Evolutionary conservation across 768 basidiomycete species (phyloP).

Genomic region (Calocera viscosa): DNA sequence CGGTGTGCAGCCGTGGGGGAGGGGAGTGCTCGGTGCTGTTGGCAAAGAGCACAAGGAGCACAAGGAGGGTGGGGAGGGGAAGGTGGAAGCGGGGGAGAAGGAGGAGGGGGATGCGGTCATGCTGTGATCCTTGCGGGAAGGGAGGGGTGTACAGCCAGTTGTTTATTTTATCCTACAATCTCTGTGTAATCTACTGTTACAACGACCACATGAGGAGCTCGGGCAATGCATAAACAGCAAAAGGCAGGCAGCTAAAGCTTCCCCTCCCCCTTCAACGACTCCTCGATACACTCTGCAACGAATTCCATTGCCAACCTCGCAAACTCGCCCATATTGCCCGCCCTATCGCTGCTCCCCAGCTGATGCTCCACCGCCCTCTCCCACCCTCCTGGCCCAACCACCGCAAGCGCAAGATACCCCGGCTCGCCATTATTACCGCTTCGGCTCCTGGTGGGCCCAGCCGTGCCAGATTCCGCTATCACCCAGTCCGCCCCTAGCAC

Average conservation of each 20-base stretch:
- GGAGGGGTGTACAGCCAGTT: background rate
- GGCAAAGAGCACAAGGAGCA: background rate
- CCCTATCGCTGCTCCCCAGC: background rate
- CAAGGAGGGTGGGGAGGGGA: background rate
- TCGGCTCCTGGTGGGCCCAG: conserved; percentile 12
- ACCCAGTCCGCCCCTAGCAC: conserved; percentile 10
- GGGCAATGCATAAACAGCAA: no score
- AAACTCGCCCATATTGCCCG: conserved; percentile 11
- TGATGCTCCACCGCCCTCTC: conserved; percentile 1
- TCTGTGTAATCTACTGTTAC: no score
- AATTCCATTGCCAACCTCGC: background rate
- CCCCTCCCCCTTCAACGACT: background rate
- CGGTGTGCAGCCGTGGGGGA: background rate
- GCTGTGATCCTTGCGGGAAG: background rate
- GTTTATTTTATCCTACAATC: background rate
- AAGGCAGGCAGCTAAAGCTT: background rate
- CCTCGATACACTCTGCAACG: background rate
- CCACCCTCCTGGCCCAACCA: background rate
- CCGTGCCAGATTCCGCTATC: conserved; percentile 13
- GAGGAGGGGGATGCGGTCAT: background rate
- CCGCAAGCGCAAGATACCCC: conserved; percentile 12
- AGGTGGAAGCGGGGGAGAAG: background rate
- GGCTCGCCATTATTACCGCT: conserved; percentile 9
- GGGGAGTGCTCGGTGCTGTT: background rate
- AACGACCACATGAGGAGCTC: no score